These are phyloP conservation scores for Tirmania nivea DNA, from an alignment of 495 filamentous ascomycete genomes.

Conservation along the genomic window DNA sequence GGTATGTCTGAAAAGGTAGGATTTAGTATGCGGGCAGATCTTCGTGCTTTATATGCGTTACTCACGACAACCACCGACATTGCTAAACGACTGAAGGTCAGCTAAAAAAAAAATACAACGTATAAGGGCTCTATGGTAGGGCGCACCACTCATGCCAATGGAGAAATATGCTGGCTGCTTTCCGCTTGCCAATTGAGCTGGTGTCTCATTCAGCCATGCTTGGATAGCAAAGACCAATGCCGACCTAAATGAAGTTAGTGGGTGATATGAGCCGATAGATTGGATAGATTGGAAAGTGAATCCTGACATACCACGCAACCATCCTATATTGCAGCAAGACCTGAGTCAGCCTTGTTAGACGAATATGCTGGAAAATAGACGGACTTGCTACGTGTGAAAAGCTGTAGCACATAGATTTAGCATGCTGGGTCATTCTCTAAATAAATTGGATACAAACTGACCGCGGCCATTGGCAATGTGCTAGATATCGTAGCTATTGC, in stretches of 20 bases:
- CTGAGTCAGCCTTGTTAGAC: not conserved
- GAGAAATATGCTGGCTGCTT: slow-evolving; percentile 18
- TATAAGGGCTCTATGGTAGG: not conserved
- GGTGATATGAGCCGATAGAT: not conserved
- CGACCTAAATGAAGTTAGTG: slow-evolving; percentile 2
- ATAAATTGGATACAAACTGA: not conserved
- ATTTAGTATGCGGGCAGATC: too few relatives aligned
- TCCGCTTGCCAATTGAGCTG: slow-evolving; percentile 11
- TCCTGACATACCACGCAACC: not conserved
- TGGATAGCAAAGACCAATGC: slow-evolving; percentile 18
- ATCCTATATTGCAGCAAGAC: not conserved
- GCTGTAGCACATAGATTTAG: not conserved
- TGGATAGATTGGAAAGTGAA: not conserved
- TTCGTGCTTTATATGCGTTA: too few relatives aligned
- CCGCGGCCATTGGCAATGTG: slow-evolving; percentile 19
- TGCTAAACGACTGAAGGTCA: too few relatives aligned
- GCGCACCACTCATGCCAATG: slow-evolving; percentile 12
- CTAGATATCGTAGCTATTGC: slow-evolving; percentile 14
- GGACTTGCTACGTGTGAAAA: slow-evolving; percentile 20
- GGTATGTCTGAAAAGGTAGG: not conserved
- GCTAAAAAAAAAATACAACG: too few relatives aligned
- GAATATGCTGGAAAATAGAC: not conserved
- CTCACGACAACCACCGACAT: too few relatives aligned
- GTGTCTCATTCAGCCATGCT: slow-evolving; percentile 17
- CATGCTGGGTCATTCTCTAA: too few relatives aligned